These are phyloP conservation scores for Pythium coloratum DNA, from an alignment of 352 stramenopile species.

Conservation along the genomic window DNA sequence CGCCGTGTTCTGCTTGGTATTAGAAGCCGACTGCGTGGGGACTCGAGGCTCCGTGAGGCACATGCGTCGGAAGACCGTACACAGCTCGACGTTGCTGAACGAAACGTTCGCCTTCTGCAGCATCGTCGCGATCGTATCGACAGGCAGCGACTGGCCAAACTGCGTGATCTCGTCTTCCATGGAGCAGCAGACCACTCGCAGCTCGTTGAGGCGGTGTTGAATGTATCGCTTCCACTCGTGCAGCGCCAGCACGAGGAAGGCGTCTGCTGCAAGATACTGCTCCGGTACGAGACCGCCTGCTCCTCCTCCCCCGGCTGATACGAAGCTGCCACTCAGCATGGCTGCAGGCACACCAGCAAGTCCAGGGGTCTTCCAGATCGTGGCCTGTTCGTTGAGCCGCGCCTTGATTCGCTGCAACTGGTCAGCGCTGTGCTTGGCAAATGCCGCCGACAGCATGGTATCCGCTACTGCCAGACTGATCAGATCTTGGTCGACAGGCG, in stretches of 20 bases:
- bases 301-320: neutral
- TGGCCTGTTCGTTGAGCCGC: slow-evolving; percentile 36
- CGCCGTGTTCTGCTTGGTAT: neutral
- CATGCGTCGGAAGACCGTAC: slow-evolving; percentile 58
- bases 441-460: slow-evolving; percentile 50
- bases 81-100: slow-evolving; percentile 62
- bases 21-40: neutral
- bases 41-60: slow-evolving; percentile 46
- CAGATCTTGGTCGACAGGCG: slow-evolving; percentile 28
- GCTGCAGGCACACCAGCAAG: slow-evolving; percentile 6
- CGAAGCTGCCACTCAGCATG: slow-evolving; percentile 18
- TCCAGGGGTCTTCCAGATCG: slow-evolving; percentile 27
- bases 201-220: slow-evolving; percentile 63
- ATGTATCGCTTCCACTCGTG: slow-evolving; percentile 75
- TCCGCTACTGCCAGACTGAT: slow-evolving; percentile 39
- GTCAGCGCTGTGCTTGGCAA: slow-evolving; percentile 45
- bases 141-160: slow-evolving; percentile 48
- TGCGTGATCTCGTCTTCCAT: slow-evolving; percentile 58
- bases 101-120: slow-evolving; percentile 48
- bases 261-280: slow-evolving; percentile 39
- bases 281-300: slow-evolving; percentile 12
- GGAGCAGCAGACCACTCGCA: slow-evolving; percentile 57
- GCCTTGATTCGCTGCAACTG: slow-evolving; percentile 44
- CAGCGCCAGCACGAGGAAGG: slow-evolving; percentile 61
- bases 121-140: slow-evolving; percentile 53